Evolutionary conservation across 1,139 yeast genomes (phyloP), one percentile per base, ranked within the genome.

Genomic region (Candida smagusa): DNA sequence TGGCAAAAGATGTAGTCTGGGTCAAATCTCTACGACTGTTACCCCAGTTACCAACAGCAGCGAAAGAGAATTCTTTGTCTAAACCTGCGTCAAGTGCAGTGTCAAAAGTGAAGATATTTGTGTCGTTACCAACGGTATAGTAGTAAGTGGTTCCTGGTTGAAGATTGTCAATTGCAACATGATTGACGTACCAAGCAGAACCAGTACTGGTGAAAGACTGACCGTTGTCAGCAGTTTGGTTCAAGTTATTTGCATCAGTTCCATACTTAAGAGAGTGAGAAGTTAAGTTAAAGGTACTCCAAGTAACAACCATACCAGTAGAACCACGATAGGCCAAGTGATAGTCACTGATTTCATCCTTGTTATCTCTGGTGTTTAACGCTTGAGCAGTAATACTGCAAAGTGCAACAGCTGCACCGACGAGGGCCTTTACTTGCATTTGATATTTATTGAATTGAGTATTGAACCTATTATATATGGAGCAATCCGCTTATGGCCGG

Each of bases 301-400:
- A 36, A 2, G 38, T 31, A 12, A 36, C 38, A 16, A 35, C 35
- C 38, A 36, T 36, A n/a, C 39, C 39, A 12, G 22, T 24, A 12
- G 31, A 16, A 7, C 22, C 22, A 12, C 29, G 25, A 29, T 28
- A 36, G 2, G 35, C 39, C 33, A 36, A 31, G 19, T 16, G 19
- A 16, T 16, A 16, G 19, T 16, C 19, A 16, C 19, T 5, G 5
- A 16, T 16, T 16, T 4, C 5, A 16, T 16, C 19, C 19, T 16
- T 16, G 5, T 16, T 16, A 16, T 16, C 19, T 16, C 19, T 16
- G 5, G 19, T 16, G 5, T 16, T 16, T 16, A 16, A 16, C 5
- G 19, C 19, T 16, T 16, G 19, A 16, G 19, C 19, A 16, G 19
- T 16, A 4, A 16, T 4, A 5, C 19, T 16, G 19, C 19, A 16